Conservation (phyloP, 148 eudicot genomes). For the Euryodendron excelsum region DNA sequence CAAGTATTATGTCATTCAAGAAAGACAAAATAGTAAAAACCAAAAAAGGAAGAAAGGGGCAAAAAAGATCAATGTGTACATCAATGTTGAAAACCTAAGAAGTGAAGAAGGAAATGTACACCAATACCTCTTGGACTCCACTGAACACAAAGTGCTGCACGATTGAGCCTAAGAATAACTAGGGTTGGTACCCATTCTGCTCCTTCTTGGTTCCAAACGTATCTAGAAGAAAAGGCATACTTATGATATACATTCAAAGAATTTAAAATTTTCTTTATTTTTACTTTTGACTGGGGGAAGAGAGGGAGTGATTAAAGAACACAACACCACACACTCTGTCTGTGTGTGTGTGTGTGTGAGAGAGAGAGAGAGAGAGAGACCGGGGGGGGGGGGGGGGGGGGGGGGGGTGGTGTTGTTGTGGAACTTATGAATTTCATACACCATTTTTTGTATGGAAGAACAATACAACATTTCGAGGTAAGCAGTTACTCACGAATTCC, state of each 20-base stretch:
- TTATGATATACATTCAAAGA: neutral
- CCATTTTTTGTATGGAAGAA: conserved; percentile 5
- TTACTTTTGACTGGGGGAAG: neutral
- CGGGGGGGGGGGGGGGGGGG: too few species aligned
- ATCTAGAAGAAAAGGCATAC: conserved; percentile 41
- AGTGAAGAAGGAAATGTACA: neutral
- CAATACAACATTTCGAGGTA: neutral
- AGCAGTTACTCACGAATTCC: conserved; percentile 83
- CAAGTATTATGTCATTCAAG: neutral
- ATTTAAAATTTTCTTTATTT: neutral
- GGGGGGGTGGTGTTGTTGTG: too few species aligned
- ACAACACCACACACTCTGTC: neutral
- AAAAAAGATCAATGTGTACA: neutral
- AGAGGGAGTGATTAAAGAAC: neutral
- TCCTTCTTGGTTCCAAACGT: conserved; percentile 89
- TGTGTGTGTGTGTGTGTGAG: too few species aligned
- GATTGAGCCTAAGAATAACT: conserved; percentile 91
- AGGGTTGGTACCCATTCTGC: conserved; percentile 95
- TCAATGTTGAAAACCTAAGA: conserved; percentile 10
- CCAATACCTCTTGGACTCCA: conserved; percentile 93
- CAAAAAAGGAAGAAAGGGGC: neutral
- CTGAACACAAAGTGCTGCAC: conserved; percentile 97
- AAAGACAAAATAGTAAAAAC: neutral
- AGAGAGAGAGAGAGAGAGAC: neutral
- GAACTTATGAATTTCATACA: neutral